Percentiles rank a stretch among this genome's conserved stretches.
These are phyloP conservation scores for Ustulina deusta DNA, from an alignment of 2,329 filamentous ascomycete genomes.

Conservation along the genomic window DNA sequence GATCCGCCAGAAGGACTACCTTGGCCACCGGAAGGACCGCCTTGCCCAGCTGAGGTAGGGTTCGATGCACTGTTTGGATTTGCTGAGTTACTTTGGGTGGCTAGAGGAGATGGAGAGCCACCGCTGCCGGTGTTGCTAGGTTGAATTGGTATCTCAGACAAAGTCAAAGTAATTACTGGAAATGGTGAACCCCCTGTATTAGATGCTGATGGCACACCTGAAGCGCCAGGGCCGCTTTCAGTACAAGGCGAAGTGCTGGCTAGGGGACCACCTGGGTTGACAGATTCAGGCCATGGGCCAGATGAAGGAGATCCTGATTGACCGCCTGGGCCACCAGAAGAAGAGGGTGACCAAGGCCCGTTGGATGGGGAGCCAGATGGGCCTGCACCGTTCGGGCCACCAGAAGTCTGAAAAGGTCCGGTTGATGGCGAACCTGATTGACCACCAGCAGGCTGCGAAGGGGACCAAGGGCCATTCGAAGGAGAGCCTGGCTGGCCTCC, in stretches of 20 bases:
- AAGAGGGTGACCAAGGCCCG: slow-evolving; percentile 32
- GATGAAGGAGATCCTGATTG: slow-evolving; percentile 36
- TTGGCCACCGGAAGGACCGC: slow-evolving; percentile 33
- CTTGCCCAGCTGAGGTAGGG: slow-evolving; percentile 40
- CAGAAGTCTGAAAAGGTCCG: slow-evolving; percentile 19
- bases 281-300: slow-evolving; percentile 32
- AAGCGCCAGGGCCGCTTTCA: slow-evolving; percentile 8
- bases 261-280: slow-evolving; percentile 27
- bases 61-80: slow-evolving; percentile 35
- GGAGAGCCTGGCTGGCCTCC: slow-evolving; percentile 20
- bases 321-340: slow-evolving; percentile 24
- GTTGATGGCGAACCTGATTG: slow-evolving; percentile 27
- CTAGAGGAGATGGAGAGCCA: slow-evolving; percentile 22
- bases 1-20: slow-evolving; percentile 27
- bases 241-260: slow-evolving; percentile 24
- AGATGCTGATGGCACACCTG: slow-evolving; percentile 19
- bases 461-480: slow-evolving; percentile 30
- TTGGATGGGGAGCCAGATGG: slow-evolving; percentile 21
- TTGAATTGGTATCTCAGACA: slow-evolving; percentile 37
- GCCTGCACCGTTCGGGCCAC: slow-evolving; percentile 15
- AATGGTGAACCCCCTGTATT: slow-evolving; percentile 38
- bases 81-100: slow-evolving; percentile 27
- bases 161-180: slow-evolving; percentile 45
- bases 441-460: slow-evolving; percentile 24
- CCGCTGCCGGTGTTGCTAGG: slow-evolving; percentile 24